These are phyloP conservation scores for Pseudoperonospora humuli DNA, from an alignment of 352 stramenopile genomes.

Conservation along the genomic window DNA sequence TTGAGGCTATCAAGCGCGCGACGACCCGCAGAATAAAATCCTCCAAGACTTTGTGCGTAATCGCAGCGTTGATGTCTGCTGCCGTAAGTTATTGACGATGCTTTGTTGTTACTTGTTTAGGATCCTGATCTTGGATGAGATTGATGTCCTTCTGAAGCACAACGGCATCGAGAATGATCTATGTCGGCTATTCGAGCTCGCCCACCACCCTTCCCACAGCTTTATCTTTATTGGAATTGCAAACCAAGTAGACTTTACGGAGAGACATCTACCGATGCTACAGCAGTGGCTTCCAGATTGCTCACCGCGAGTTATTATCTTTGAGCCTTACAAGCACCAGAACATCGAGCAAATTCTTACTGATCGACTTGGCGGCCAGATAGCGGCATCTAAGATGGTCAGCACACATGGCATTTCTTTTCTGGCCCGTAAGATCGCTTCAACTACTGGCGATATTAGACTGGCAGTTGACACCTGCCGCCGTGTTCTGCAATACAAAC, in stretches of 20 bases:
- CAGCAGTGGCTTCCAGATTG: constrained; percentile 42
- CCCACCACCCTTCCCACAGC: constrained; percentile 42
- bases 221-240: constrained; percentile 78
- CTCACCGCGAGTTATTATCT: constrained; percentile 61
- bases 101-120: constrained; percentile 9
- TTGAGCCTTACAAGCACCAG: constrained; percentile 71
- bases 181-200: constrained; percentile 70
- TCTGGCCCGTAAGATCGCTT: constrained; percentile 73
- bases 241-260: constrained; percentile 81
- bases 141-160: constrained; percentile 62
- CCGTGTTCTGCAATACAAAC: constrained; percentile 54
- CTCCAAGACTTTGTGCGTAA: constrained; percentile 45
- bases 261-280: constrained; percentile 60
- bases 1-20: constrained; percentile 51
- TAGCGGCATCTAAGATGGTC: constrained; percentile 37
- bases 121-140: constrained; percentile 77
- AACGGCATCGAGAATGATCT: constrained; percentile 63
- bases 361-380: constrained; percentile 50
- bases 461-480: constrained; percentile 68
- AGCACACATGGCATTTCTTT: constrained; percentile 68
- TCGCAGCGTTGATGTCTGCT: neutral
- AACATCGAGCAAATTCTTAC: constrained; percentile 73
- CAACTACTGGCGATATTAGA: constrained; percentile 66
- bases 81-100: neutral
- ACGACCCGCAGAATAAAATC: constrained; percentile 38